phyloP scores from a whole-genome alignment of 2,329 filamentous ascomycete genomes.

The Talaromyces sp. region DNA sequence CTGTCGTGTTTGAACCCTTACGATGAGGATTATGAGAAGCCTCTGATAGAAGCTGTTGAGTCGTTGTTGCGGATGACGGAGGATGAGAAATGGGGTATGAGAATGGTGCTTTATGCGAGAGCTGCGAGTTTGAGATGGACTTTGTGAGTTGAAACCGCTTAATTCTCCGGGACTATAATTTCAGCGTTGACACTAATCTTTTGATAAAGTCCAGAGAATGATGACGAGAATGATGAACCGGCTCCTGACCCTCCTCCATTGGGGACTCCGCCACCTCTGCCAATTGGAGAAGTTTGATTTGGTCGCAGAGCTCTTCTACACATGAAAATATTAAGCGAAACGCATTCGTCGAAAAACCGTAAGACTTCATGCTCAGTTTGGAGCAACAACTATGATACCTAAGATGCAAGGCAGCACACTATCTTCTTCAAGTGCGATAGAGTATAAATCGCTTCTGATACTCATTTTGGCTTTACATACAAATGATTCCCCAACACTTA shows the following conservation, averaged over 20 bases:
- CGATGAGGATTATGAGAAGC: conserved; percentile 21
- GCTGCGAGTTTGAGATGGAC: conserved; percentile 21
- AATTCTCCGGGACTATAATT: neutral
- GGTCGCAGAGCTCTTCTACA: no score
- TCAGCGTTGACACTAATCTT: conserved; percentile 2
- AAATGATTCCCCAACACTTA: no score
- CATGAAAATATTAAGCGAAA: no score
- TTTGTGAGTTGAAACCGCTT: conserved; percentile 15
- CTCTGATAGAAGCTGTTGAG: conserved; percentile 18
- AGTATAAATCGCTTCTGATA: no score
- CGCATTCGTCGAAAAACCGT: no score
- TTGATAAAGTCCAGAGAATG: neutral
- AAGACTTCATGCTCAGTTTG: no score
- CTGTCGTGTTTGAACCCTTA: conserved; percentile 22
- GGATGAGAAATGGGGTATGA: conserved; percentile 23
- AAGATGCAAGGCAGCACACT: no score
- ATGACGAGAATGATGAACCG: conserved; percentile 9
- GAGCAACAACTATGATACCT: no score
- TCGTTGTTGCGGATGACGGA: conserved; percentile 22
- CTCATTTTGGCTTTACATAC: no score
- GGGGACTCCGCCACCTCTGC: conserved; percentile 7
- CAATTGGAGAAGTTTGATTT: conserved; percentile 1
- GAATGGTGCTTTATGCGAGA: conserved; percentile 21
- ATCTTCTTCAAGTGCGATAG: no score
- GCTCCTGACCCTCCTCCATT: conserved; percentile 7